Conservation (phyloP, 75 land plant genomes). For the Adiantum capillusveneris region DNA sequence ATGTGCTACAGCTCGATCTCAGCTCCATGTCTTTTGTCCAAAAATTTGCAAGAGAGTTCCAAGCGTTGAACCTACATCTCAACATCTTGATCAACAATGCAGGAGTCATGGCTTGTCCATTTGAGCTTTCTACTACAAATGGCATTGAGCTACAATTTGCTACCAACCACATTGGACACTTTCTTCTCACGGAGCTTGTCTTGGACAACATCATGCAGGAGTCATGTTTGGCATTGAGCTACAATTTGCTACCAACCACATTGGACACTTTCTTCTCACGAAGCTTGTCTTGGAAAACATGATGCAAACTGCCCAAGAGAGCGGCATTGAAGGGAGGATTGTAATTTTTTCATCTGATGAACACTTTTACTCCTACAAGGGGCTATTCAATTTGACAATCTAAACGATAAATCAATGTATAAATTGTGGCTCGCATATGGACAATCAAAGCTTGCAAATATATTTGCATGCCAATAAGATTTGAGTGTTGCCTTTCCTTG, state of each 20-base stretch:
- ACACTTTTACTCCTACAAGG: conserved; percentile 5
- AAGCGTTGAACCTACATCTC: no score
- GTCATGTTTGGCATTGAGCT: no score
- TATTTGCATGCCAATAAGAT: conserved; percentile 56
- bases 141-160: conserved; percentile 44
- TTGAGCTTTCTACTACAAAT: conserved; percentile 34
- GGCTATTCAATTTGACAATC: no score
- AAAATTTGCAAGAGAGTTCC: no score
- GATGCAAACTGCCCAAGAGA: conserved; percentile 33
- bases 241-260: background rate
- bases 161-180: conserved; percentile 48
- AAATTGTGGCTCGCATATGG: conserved; percentile 30
- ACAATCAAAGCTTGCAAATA: conserved; percentile 56
- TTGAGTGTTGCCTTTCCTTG: no score
- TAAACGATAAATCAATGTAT: background rate
- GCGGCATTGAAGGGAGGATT: conserved; percentile 45
- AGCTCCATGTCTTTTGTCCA: no score
- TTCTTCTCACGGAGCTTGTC: no score
- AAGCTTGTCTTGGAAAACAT: conserved; percentile 39
- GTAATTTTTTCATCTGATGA: conserved; percentile 39
- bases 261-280: conserved; percentile 54
- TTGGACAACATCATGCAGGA: no score
- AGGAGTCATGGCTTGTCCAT: conserved; percentile 35
- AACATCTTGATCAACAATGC: conserved; percentile 33
- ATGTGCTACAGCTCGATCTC: no score